Conservation (phyloP, 2,329 filamentous ascomycete species). For the Xylogone sp. region DNA sequence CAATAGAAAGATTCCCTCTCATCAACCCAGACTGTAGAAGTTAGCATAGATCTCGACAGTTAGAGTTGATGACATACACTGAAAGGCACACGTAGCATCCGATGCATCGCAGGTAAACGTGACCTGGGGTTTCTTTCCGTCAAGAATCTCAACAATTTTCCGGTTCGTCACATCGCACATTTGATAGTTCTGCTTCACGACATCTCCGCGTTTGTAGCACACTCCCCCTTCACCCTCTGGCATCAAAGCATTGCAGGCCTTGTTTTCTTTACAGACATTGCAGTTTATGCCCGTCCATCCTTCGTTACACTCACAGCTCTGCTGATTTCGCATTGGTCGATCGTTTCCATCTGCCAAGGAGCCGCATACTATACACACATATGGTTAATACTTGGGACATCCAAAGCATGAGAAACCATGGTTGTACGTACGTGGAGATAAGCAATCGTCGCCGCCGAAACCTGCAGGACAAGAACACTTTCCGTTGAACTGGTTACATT, state of each 20-base stretch:
- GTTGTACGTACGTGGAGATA: slow-evolving; percentile 63
- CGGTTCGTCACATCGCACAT: slow-evolving; percentile 97
- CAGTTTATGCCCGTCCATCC: slow-evolving; percentile 98
- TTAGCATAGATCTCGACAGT: slow-evolving; percentile 11
- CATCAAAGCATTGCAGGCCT: slow-evolving; percentile 86
- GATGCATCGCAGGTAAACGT: slow-evolving; percentile 87
- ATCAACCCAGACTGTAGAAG: slow-evolving; percentile 79
- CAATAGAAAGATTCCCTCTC: slow-evolving; percentile 95
- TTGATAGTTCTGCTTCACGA: slow-evolving; percentile 93
- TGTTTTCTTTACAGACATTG: slow-evolving; percentile 84
- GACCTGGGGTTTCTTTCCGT: slow-evolving; percentile 82
- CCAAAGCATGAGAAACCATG: not conserved
- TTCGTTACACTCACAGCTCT: slow-evolving; percentile 79
- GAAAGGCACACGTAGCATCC: slow-evolving; percentile 81
- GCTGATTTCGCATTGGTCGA: slow-evolving; percentile 67
- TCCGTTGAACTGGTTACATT: slow-evolving; percentile 85
- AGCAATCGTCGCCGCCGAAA: slow-evolving; percentile 91
- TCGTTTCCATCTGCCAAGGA: slow-evolving; percentile 79
- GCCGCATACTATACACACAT: slow-evolving; percentile 62
- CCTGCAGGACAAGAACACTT: slow-evolving; percentile 90
- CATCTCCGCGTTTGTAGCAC: slow-evolving; percentile 87
- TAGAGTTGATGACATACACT: slow-evolving; percentile 58
- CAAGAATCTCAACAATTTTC: slow-evolving; percentile 85
- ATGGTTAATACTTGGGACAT: slow-evolving; percentile 10
- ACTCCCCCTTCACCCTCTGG: slow-evolving; percentile 76